phyloP scores from a whole-genome alignment of 2,329 filamentous ascomycete species.

The Stemphylium vesicarium region DNA sequence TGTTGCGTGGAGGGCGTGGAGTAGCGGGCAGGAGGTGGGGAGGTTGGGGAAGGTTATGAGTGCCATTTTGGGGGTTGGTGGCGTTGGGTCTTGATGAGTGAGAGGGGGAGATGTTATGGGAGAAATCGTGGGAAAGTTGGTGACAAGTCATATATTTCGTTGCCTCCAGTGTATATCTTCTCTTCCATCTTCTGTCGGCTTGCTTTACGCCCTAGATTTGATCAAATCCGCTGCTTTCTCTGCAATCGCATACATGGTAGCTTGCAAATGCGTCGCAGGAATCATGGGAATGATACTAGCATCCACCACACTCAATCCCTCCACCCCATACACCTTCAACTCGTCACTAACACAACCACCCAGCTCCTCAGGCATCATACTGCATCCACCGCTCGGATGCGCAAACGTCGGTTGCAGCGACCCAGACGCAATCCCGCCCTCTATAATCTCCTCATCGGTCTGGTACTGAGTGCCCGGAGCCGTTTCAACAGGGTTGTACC shows the following conservation, averaged over 20 bases:
- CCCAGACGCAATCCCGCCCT: not conserved
- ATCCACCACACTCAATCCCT: slow-evolving; percentile 32
- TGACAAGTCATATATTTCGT: no score
- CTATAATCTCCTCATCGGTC: slow-evolving; percentile 22
- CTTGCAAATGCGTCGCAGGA: slow-evolving; percentile 27
- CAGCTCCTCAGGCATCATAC: slow-evolving; percentile 29
- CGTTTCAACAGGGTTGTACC: slow-evolving; percentile 35
- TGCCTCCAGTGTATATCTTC: no score
- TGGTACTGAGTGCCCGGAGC: slow-evolving; percentile 25
- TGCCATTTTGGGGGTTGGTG: no score
- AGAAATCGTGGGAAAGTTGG: no score
- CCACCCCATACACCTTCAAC: slow-evolving; percentile 28
- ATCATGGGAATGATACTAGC: slow-evolving; percentile 30
- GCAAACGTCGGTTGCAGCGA: slow-evolving; percentile 18
- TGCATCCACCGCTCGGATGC: slow-evolving; percentile 22
- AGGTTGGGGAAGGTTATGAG: no score
- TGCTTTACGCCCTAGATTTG: not conserved
- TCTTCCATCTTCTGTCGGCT: not conserved
- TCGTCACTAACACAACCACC: slow-evolving; percentile 24
- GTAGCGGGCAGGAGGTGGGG: no score
- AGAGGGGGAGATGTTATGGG: no score
- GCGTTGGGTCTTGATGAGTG: no score
- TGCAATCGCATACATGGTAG: slow-evolving; percentile 16
- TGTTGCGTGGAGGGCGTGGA: not conserved
- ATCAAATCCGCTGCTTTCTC: slow-evolving; percentile 10